These are phyloP conservation scores for Solanum hybrid DNA, from an alignment of 305 asterid genomes.

Conservation along the genomic window DNA sequence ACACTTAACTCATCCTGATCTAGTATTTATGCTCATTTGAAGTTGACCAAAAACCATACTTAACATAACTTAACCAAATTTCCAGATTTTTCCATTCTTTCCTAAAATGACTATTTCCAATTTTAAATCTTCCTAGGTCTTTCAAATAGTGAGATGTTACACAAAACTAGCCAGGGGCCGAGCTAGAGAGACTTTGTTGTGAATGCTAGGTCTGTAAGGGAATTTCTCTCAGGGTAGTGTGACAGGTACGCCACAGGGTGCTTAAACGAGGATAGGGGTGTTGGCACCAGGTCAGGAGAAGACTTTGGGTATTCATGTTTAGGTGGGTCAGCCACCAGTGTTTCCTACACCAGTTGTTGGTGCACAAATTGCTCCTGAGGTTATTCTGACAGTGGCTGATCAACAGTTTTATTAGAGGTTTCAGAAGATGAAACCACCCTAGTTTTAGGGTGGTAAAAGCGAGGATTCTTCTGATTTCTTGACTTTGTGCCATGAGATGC, in stretches of 20 bases:
- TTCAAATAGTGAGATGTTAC: too few species aligned
- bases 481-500: neutral
- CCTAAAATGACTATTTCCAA: too few species aligned
- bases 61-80: too few species aligned
- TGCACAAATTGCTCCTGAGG: too few species aligned
- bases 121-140: too few species aligned
- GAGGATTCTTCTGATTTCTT: neutral
- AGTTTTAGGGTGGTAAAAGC: neutral
- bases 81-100: too few species aligned
- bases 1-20: rapidly evolving
- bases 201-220: neutral
- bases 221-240: neutral
- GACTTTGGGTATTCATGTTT: neutral
- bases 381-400: neutral
- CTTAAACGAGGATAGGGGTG: neutral
- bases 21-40: too few species aligned
- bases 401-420: neutral
- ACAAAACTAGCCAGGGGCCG: neutral
- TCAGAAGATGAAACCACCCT: neutral
- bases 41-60: too few species aligned
- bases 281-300: neutral
- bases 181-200: neutral
- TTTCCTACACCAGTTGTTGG: neutral
- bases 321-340: neutral
- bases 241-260: neutral